phyloP scores from a whole-genome alignment of 2,329 filamentous ascomycete species.

The Ustulina deusta region DNA sequence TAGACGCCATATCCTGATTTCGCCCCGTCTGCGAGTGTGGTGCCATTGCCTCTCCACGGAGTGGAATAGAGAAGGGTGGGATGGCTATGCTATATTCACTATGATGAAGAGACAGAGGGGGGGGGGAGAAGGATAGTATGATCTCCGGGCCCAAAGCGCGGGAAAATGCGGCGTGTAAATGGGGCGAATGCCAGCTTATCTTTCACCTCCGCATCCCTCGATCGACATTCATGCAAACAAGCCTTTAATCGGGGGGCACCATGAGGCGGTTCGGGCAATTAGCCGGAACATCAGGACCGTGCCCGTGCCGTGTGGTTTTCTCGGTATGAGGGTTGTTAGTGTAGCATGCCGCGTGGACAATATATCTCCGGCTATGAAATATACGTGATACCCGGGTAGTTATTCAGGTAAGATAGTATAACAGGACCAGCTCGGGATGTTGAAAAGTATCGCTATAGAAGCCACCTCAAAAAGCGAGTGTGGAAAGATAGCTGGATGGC shows the following conservation, averaged over 20 bases:
- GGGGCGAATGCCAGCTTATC: not conserved
- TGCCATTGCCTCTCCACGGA: not conserved
- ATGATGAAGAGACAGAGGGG: no score
- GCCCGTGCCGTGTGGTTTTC: constrained; percentile 12
- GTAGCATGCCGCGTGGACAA: not conserved
- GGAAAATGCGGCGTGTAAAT: constrained; percentile 32
- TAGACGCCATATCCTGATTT: not conserved
- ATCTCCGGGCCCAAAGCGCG: constrained; percentile 23
- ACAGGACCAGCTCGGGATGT: not conserved
- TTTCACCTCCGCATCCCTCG: not conserved
- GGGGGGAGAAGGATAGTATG: constrained; percentile 6
- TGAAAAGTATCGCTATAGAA: not conserved
- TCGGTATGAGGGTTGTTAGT: not conserved
- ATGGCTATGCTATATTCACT: not conserved
- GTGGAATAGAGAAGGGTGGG: not conserved
- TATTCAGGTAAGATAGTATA: not conserved
- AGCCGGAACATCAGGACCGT: constrained; percentile 21
- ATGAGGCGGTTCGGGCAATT: constrained; percentile 21
- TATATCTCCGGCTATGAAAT: not conserved
- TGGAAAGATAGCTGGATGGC: no score
- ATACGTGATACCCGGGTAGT: not conserved
- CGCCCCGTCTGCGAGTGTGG: not conserved
- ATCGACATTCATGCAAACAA: constrained; percentile 21
- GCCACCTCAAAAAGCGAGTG: no score
- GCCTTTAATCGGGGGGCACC: not conserved